Evolutionary conservation across 371 early-diverging fungal genomes (phyloP), one percentile per base, ranked within the genome.

Genomic region (Rhizopus sp.): DNA sequence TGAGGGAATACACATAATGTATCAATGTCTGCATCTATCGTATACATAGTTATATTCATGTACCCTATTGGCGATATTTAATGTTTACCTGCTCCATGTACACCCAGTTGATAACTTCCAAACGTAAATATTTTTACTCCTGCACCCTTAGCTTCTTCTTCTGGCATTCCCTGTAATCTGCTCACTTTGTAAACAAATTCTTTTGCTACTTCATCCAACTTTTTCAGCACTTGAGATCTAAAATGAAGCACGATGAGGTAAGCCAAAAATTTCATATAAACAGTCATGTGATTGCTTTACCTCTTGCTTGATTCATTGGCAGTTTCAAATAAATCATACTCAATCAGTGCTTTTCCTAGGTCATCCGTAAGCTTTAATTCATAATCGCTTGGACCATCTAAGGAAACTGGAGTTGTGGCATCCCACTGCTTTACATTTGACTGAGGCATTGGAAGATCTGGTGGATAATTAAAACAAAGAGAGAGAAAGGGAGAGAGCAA

Each of bases 101-200:
- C 99, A 17, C 99, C 99, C 7, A 99, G 81, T 42, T 99, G 84
- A 73, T 97, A 99, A 51, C 98, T 98, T 8, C 99, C 99, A 79
- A 95, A 99, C 0, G 99, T 98, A 69, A 94, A 99, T 40, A 99
- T 99, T 76, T 97, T 97, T 37, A 99, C 99, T 41, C 97, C 97
- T 40, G 91, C 93, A 55, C 92, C 89, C 52, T 76, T 83, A 3
- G 96, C 96, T 29, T 93, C 64, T 9, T 87, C 73, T 62, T 92
- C 95, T 13, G 93, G 86, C 32, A 92, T 77, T 13, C 83, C 83
- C 53, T 88, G 85, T 33, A 86, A 64, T 58, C 70, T 73, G 42
- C 86, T 82, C 7, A 88, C 88, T 30, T 70, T 66, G 50, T 89
- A 88, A 6, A 98, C 96, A 77, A 98, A 96, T 45, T 93, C 90